A percentile compares a stretch with the other conserved stretches of the same genome.
Evolutionary conservation across 225 moss, liverwort and hornwort species (phyloP).

Genomic region (Neckera pumila): DNA sequence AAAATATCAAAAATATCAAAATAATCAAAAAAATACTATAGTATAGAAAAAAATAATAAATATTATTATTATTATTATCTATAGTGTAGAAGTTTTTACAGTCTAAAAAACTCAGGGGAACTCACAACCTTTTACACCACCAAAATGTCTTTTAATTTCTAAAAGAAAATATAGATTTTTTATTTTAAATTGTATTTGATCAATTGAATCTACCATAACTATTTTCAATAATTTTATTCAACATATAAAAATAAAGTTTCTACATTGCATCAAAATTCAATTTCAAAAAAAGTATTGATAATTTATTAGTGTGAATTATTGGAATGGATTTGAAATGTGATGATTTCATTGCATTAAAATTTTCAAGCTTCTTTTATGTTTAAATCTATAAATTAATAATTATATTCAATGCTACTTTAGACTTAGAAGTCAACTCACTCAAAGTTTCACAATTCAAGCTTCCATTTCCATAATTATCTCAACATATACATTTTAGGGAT

Average conservation of each 20-base stretch:
- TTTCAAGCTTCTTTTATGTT: not conserved
- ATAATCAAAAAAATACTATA: too few relatives aligned
- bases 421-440: not conserved
- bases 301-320: not conserved
- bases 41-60: too few relatives aligned
- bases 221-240: not conserved
- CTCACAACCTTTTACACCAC: too few relatives aligned
- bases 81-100: too few relatives aligned
- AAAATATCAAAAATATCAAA: too few relatives aligned
- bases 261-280: not conserved
- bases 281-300: rapidly evolving
- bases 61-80: too few relatives aligned
- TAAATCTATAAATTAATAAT: not conserved
- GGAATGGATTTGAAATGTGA: not conserved
- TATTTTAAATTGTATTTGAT: not conserved
- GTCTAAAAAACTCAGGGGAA: too few relatives aligned
- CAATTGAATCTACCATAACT: not conserved
- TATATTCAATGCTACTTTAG: not conserved
- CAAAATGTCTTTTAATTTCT: too few relatives aligned
- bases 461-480: not conserved
- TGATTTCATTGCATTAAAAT: too few relatives aligned
- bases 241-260: too few relatives aligned
- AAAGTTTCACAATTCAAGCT: not conserved
- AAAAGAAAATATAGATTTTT: too few relatives aligned
- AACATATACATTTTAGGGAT: not conserved